phyloP scores from a whole-genome alignment of 768 basidiomycete species.

The Leccinum longicurvipes region DNA sequence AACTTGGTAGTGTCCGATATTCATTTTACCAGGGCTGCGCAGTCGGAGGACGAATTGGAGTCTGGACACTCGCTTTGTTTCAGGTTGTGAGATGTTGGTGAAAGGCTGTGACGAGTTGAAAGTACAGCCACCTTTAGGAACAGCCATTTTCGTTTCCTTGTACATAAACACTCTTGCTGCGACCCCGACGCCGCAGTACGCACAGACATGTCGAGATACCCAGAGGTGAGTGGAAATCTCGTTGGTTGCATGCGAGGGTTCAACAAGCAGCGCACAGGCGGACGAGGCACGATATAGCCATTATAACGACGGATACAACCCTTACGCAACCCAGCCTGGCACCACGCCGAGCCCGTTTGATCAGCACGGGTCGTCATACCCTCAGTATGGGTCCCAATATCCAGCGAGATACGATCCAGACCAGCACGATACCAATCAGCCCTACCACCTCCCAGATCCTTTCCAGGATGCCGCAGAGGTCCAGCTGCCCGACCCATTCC shows the following conservation, averaged over 20 bases:
- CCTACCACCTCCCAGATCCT: constrained; percentile 39
- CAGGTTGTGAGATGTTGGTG: too few relatives aligned
- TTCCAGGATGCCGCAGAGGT: constrained; percentile 25
- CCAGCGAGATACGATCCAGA: constrained; percentile 33
- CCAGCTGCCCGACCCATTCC: constrained; percentile 18
- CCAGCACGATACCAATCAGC: constrained; percentile 31
- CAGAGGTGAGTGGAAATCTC: constrained; percentile 32
- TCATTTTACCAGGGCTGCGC: too few relatives aligned
- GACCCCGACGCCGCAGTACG: constrained; percentile 1
- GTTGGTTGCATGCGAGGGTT: background rate
- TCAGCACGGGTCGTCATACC: constrained; percentile 32
- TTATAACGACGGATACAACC: constrained; percentile 66
- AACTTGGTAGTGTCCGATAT: too few relatives aligned
- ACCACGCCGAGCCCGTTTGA: constrained; percentile 39
- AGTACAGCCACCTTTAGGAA: constrained; percentile 14
- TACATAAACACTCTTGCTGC: constrained; percentile 5
- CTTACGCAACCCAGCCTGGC: constrained; percentile 38
- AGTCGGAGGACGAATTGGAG: too few relatives aligned
- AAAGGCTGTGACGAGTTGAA: too few relatives aligned
- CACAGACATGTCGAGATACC: constrained; percentile 39
- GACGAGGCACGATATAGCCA: constrained; percentile 61
- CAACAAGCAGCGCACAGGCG: constrained; percentile 36
- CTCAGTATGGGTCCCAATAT: constrained; percentile 31
- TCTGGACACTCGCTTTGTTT: too few relatives aligned
- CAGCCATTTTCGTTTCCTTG: constrained; percentile 3